These are phyloP conservation scores for Eimeria maxima DNA, from an alignment of 169 alveolate species.

Conservation along the genomic window DNA sequence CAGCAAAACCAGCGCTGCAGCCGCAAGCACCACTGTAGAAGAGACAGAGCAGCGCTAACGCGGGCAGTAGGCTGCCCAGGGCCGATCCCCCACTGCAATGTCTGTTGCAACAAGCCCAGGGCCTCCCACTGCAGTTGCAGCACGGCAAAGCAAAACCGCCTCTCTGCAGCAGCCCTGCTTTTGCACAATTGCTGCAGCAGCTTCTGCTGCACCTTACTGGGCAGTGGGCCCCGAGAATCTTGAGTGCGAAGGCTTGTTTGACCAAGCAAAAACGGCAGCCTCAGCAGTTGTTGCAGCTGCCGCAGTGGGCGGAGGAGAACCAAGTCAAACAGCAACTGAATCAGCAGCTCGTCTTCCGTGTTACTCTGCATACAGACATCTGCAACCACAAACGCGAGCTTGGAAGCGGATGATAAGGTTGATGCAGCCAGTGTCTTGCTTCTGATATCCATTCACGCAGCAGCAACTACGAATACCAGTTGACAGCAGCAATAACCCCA, in stretches of 20 bases:
- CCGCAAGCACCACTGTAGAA: conserved; percentile 73
- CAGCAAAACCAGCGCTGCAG: conserved; percentile 74
- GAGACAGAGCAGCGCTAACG: conserved; percentile 39
- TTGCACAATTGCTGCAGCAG: conserved; percentile 50
- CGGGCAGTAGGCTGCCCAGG: conserved; percentile 60
- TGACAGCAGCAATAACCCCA: not conserved
- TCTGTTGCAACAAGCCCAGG: conserved; percentile 66
- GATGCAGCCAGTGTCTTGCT: conserved; percentile 31
- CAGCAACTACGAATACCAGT: not conserved
- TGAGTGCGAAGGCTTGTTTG: conserved; percentile 34
- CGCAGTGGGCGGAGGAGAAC: conserved; percentile 57
- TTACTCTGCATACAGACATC: conserved; percentile 44
- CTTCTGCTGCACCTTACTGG: conserved; percentile 60
- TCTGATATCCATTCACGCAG: not conserved
- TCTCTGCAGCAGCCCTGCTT: conserved; percentile 72
- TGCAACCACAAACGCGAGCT: not conserved
- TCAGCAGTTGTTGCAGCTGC: conserved; percentile 46
- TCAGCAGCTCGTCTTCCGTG: conserved; percentile 69
- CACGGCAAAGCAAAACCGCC: conserved; percentile 58
- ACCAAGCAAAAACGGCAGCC: not conserved
- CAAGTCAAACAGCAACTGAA: conserved; percentile 66
- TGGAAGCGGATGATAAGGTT: not conserved
- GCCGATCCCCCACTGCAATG: conserved; percentile 70
- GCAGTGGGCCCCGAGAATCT: conserved; percentile 61
- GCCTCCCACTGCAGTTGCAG: conserved; percentile 79